phyloP scores from a whole-genome alignment of 257 asterid species.

The Thymus quinquecostatus region DNA sequence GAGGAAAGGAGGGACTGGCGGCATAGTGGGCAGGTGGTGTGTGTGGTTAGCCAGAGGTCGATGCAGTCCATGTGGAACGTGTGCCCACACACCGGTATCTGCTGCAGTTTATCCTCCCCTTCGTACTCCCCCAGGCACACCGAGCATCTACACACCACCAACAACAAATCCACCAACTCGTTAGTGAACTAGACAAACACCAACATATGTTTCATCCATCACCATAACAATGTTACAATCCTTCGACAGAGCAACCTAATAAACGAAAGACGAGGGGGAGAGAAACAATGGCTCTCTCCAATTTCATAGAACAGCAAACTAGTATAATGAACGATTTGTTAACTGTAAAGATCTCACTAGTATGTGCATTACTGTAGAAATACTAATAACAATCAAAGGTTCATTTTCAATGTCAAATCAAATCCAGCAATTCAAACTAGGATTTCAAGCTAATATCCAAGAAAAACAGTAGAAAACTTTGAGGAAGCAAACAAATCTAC shows the following conservation, averaged over 20 bases:
- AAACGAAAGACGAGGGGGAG: not conserved
- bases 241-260: not conserved
- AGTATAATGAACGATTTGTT: too few relatives aligned
- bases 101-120: slow-evolving; percentile 75
- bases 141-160: slow-evolving; percentile 53
- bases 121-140: slow-evolving; percentile 84
- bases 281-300: not conserved
- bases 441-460: slow-evolving; percentile 9
- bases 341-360: not conserved
- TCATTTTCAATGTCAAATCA: slow-evolving; percentile 10
- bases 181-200: not conserved
- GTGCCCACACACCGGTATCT: slow-evolving; percentile 82
- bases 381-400: not conserved
- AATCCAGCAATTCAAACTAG: slow-evolving; percentile 1
- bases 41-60: slow-evolving; percentile 76
- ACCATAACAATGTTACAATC: not conserved
- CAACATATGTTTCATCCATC: not conserved
- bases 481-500: not conserved
- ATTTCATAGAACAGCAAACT: not conserved
- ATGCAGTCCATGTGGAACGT: slow-evolving; percentile 87
- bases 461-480: not conserved
- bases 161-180: not conserved
- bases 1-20: slow-evolving; percentile 64
- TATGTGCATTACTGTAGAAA: slow-evolving; percentile 6
- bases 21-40: slow-evolving; percentile 85